Conservation (phyloP, 2,329 filamentous ascomycete genomes). For the Pestalotiopsis sp. region DNA sequence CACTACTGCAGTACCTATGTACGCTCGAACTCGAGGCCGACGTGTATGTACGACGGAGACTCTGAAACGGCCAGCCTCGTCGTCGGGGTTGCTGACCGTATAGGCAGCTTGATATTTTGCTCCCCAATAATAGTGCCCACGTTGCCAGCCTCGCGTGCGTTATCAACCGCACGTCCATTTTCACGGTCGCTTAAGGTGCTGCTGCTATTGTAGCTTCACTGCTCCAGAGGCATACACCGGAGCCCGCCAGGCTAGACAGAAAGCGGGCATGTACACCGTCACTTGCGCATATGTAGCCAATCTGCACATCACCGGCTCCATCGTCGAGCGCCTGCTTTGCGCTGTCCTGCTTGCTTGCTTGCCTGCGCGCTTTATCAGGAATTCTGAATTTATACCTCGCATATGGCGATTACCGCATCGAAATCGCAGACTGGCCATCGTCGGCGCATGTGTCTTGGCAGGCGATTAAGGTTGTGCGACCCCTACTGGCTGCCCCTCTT, state of each 20-base stretch:
- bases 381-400: background rate
- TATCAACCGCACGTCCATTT: background rate
- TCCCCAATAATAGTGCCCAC: conserved; percentile 6
- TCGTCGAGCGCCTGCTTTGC: background rate
- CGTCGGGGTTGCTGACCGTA: conserved; percentile 2
- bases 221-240: background rate
- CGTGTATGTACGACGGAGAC: background rate
- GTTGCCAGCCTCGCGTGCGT: conserved; percentile 4
- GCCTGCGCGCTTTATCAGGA: background rate
- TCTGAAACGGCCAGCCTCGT: conserved; percentile 7
- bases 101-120: background rate
- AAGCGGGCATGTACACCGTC: background rate
- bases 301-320: background rate
- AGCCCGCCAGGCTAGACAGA: conserved; percentile 2
- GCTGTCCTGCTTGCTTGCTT: background rate
- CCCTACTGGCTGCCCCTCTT: background rate
- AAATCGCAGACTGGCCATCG: background rate
- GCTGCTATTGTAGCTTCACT: background rate
- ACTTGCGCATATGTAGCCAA: background rate
- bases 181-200: background rate
- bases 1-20: background rate
- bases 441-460: background rate
- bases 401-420: background rate
- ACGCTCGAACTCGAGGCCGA: background rate
- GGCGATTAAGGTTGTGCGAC: background rate